Evolutionary conservation across 2,329 filamentous ascomycete genomes (phyloP), one percentile per base, ranked within the genome.

Genomic region (Westerdykella aurantiaca): DNA sequence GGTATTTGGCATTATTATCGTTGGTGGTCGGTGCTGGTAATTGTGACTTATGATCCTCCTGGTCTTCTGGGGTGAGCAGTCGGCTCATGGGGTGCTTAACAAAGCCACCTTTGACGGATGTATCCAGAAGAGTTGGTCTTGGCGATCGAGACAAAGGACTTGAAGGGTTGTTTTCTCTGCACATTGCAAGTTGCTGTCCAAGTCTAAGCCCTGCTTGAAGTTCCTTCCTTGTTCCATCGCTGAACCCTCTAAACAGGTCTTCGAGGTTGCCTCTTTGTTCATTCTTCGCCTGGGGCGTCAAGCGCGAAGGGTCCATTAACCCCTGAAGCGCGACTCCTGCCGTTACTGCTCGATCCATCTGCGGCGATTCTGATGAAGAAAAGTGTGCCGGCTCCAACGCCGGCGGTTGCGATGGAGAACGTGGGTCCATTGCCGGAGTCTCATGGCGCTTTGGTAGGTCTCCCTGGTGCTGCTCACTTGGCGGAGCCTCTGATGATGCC

Each of bases 241-340:
- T 64, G 47, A 70, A 71, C 2, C 64, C 66, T 25, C 59, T 58
- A 50, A 70, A 70, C 1, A 68, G 49, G 38, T 67, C 60, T 23
- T 68, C 63, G 2, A 69, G 54, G 23, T 51, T 50, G 31, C 49
- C 55, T 31, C 50, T 57, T 34, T 55, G 56, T 42, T 55, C 53
- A 9, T 52, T 47, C 11, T 49, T 35, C 33, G 45, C 41, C 48
- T 50, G 46, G 13, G 62, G 61, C 11, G 62, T 65, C 7, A 55
- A 42, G 21, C 57, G 57, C 41, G 29, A 48, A 5, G 61, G 60
- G 44, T 67, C 63, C 14, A 68, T 33, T 6, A 67, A 45, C 11
- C 64, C 66, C 50, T 68, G 65, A 7, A 69, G 55, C 33, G 63
- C 66, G 39, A 67, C 61, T 7, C 64, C 66, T 16, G 66, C 64